These are phyloP conservation scores for Talaromyces wortmannii DNA, from an alignment of 495 filamentous ascomycete genomes.

Conservation along the genomic window DNA sequence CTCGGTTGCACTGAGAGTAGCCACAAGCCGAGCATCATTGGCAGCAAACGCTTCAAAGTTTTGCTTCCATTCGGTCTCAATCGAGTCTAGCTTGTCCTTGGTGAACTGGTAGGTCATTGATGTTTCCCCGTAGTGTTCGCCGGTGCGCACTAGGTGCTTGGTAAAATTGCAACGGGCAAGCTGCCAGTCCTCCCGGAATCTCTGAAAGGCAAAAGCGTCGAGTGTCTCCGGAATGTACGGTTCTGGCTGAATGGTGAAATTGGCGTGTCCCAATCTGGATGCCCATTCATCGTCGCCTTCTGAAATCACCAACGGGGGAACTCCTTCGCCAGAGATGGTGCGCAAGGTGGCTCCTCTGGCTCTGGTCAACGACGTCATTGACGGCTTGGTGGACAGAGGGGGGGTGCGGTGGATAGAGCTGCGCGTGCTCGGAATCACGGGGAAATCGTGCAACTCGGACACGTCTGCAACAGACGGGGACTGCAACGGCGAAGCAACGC, in stretches of 20 bases:
- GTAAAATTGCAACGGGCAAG: constrained; percentile 72
- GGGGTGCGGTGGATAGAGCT: constrained; percentile 56
- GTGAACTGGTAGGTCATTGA: constrained; percentile 80
- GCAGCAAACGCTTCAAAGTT: constrained; percentile 46
- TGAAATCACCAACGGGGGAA: constrained; percentile 48
- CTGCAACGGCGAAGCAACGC: constrained; percentile 69
- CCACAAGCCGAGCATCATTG: constrained; percentile 40
- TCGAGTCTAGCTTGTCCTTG: constrained; percentile 75
- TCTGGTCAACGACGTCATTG: constrained; percentile 65
- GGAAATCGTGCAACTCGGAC: constrained; percentile 24
- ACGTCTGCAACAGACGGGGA: constrained; percentile 62
- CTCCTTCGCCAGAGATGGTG: constrained; percentile 49
- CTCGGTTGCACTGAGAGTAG: constrained; percentile 18
- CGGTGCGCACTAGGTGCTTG: constrained; percentile 75
- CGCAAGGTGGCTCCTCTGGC: constrained; percentile 36
- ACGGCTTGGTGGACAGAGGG: constrained; percentile 73
- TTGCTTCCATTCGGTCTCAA: constrained; percentile 62
- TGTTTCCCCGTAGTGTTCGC: constrained; percentile 78
- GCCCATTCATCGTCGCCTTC: constrained; percentile 75
- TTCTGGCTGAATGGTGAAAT: constrained; percentile 80
- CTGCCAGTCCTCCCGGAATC: constrained; percentile 74
- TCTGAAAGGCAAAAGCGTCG: constrained; percentile 53
- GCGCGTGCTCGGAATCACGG: constrained; percentile 35
- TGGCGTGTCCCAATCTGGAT: constrained; percentile 77
- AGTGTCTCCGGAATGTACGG: constrained; percentile 64